Evolutionary conservation across 75 land plant genomes (phyloP), one percentile per base, ranked within the genome.

Genomic region (Pinus taeda): DNA sequence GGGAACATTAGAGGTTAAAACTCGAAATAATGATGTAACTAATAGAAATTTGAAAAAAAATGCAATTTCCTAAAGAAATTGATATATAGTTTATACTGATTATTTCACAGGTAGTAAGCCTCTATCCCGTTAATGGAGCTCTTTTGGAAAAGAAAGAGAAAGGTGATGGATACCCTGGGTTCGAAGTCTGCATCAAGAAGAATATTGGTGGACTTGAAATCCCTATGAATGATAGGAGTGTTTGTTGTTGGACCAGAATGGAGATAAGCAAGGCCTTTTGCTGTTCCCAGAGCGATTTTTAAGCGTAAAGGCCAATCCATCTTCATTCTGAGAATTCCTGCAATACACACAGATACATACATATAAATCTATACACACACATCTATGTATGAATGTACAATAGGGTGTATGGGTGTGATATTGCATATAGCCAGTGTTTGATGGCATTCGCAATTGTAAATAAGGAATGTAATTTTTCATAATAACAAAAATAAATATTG

Each of bases 191-290:
- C 79, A 67, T 83, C 82, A 62, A 97, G 78, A 53, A 97, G 92
- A 36, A 97, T 85, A 79, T 95, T 97, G 83, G 90, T 89, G 56
- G 99, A 94, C 59, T 97, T 97, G 81, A 97, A 93, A 66, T 97
- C 99, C 74, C 99, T 83, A 70, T 97, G 99, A 57, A 97, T 88
- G 77, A 97, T 88, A 21, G 93, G 93, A 57, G 82, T 82, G 26
- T 93, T 96, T 59, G 94, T 88, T 30, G 85, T 83, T 36, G 93
- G 83, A 39, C 91, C 90, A 39, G 98, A 97, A 79, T 97, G 99
- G 39, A 95, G 96, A 80, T 95, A 95, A 63, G 92, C 87, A 62
- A 97, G 88, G n/a, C 94, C 99, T 49, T 80, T 84, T 73, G 99
- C 99, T 57, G 96, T 87, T 57, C 98, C 99, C 37, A 89, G 69